Evolutionary conservation across 768 basidiomycete species (phyloP).

Genomic region (Podaxis sp.): DNA sequence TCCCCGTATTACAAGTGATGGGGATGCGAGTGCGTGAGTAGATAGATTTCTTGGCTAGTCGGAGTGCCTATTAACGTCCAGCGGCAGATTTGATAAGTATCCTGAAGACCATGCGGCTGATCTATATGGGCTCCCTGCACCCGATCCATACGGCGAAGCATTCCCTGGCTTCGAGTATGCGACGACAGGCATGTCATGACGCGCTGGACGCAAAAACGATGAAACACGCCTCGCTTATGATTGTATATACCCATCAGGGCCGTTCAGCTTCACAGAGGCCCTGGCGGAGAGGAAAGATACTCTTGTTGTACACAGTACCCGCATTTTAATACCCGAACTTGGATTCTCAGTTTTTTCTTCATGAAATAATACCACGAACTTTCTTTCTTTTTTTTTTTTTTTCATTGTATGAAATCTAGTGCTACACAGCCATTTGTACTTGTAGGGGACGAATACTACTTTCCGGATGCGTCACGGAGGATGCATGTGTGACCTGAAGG

Average conservation of each 20-base stretch:
- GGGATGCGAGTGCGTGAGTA: conserved; percentile 91
- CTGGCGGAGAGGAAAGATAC: neutral
- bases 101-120: conserved; percentile 69
- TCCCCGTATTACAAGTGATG: conserved; percentile 88
- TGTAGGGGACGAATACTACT: neutral
- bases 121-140: conserved; percentile 55
- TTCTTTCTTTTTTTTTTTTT: neutral
- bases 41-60: conserved; percentile 1
- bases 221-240: neutral
- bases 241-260: conserved; percentile 1
- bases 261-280: neutral
- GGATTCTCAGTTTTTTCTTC: neutral
- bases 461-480: conserved; percentile 3
- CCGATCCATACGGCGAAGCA: conserved; percentile 61
- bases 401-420: conserved; percentile 13
- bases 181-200: conserved; percentile 18
- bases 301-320: neutral
- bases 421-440: conserved; percentile 10
- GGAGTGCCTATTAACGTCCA: conserved; percentile 16
- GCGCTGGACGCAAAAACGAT: conserved; percentile 1
- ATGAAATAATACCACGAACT: conserved; percentile 7
- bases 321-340: conserved; percentile 10
- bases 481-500: conserved; percentile 1
- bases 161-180: conserved; percentile 86
- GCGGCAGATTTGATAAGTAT: conserved; percentile 69